phyloP scores from a whole-genome alignment of 441 rosid genomes.

The Syzygium malaccense region DNA sequence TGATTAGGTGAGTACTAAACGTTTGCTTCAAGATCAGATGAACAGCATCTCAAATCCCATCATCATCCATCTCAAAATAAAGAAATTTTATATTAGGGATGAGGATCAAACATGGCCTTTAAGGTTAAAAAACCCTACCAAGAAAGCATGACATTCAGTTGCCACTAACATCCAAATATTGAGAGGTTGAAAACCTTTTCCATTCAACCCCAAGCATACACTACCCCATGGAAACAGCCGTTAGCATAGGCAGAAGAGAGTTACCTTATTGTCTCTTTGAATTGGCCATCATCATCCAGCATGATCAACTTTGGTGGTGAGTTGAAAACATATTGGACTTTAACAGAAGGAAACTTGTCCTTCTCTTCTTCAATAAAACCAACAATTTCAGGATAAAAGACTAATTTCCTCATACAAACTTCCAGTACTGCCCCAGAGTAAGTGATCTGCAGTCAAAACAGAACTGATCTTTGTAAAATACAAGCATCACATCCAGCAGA shows the following conservation, averaged over 20 bases:
- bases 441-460: slow-evolving; percentile 33
- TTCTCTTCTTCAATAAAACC: slow-evolving; percentile 88
- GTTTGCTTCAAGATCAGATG: background rate
- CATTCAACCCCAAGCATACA: background rate
- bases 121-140: background rate
- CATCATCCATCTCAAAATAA: background rate
- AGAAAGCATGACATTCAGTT: background rate
- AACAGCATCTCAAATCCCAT: background rate
- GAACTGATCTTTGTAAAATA: background rate
- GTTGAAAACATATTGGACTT: slow-evolving; percentile 71
- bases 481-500: background rate
- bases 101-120: background rate
- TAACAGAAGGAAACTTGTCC: slow-evolving; percentile 59
- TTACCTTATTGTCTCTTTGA: slow-evolving; percentile 76
- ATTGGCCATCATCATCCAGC: slow-evolving; percentile 77
- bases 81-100: background rate
- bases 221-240: background rate
- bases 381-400: slow-evolving; percentile 87
- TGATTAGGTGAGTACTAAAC: background rate
- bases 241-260: slow-evolving; percentile 1
- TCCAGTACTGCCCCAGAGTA: slow-evolving; percentile 80
- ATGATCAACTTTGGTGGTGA: slow-evolving; percentile 87
- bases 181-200: background rate
- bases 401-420: slow-evolving; percentile 91
- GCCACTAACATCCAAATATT: background rate